Base-by-base conservation (phyloP, 257 asterid species). In the Fraxinus cuspidata region DNA sequence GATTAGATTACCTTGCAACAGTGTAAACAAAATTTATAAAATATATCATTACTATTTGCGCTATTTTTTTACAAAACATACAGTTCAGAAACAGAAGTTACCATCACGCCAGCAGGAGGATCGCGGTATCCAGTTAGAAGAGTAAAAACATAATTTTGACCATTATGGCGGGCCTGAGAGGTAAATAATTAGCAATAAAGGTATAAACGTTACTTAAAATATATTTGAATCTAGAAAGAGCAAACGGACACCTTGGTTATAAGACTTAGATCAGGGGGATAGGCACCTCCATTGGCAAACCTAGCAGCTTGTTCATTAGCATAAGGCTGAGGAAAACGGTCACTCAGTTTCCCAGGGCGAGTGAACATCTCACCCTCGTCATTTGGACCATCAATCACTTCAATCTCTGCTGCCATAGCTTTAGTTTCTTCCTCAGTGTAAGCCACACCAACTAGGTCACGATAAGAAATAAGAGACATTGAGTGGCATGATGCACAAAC, bases 231-330 rank as follows among this genome's bases (percentile, higher is more conserved):
- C 28, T 70, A 35, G 65, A 69, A 76, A 75, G 77, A 75, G 32
- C 31, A 60, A 2, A 53, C 40, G 44, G 71, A 25, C 79, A 84
- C 96, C 90, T 92, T 92, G 64, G 97, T 92, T 82, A 92, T 87
- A 77, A 92, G 92, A 85, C 96, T 92, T 74, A 92, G 81, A 85
- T 92, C 97, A 40, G 96, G 97, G 76, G 97, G 96, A 74, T 90
- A 92, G 70, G 96, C 96, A 70, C 97, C 97, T 83, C 97, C 96
- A 82, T 92, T 92, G 27, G 97, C 97, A 83, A 87, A 92, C 70
- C 97, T 88, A 65, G 97, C 96, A 71, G 97, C 96, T 75, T 90
- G 86, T 77, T 90, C 97, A 74, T 92, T 92, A 28, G 94, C 70
- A 79, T 92, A 92, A 76, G 97, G 97, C 85, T 89, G 83, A 35